phyloP scores from a whole-genome alignment of 1,139 yeast species.

The Yamadazyma sp. region DNA sequence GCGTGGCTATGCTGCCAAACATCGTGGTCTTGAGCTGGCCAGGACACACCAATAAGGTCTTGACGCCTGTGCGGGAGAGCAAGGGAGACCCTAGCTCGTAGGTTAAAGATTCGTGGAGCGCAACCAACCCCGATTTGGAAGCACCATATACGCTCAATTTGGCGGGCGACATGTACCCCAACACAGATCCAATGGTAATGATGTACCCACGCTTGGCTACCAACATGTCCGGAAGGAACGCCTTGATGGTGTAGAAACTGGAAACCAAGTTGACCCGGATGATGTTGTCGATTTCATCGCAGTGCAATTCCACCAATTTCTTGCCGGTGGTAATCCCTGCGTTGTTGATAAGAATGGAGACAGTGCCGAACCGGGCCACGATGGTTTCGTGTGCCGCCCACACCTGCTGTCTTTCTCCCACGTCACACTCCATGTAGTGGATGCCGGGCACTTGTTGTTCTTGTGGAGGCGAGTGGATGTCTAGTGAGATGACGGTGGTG shows the following conservation, averaged over 20 bases:
- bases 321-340: slow-evolving; percentile 75
- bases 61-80: slow-evolving; percentile 51
- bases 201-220: slow-evolving; percentile 66
- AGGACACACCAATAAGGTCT: slow-evolving; percentile 77
- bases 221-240: slow-evolving; percentile 74
- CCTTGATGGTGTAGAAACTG: slow-evolving; percentile 66
- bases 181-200: slow-evolving; percentile 76
- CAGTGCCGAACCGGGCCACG: slow-evolving; percentile 51
- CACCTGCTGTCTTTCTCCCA: slow-evolving; percentile 51
- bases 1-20: slow-evolving; percentile 72
- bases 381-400: slow-evolving; percentile 36
- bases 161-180: slow-evolving; percentile 86
- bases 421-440: slow-evolving; percentile 65
- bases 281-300: slow-evolving; percentile 59
- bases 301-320: slow-evolving; percentile 50
- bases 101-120: slow-evolving; percentile 79
- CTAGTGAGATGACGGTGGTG: slow-evolving; percentile 60
- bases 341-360: slow-evolving; percentile 73
- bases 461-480: slow-evolving; percentile 45
- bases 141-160: slow-evolving; percentile 83
- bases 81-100: slow-evolving; percentile 64
- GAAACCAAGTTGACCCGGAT: slow-evolving; percentile 69
- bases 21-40: slow-evolving; percentile 78
- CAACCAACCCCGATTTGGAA: slow-evolving; percentile 80
- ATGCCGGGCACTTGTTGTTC: slow-evolving; percentile 40